Base-by-base conservation (phyloP, 1,284 basidiomycete species). In the Boletellus dicymbophilus region DNA sequence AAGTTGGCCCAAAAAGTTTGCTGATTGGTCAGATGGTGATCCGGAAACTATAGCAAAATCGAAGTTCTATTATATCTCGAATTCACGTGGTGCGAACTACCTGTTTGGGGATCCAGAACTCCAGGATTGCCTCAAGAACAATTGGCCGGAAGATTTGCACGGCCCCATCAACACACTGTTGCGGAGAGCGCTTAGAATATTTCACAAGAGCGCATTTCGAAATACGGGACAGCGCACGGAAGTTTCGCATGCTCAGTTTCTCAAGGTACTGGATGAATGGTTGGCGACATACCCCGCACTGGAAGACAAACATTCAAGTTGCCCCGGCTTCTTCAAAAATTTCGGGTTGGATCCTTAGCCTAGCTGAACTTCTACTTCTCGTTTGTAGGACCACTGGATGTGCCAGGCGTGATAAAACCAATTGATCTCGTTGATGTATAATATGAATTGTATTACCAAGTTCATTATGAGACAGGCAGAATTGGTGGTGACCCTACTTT, bases 81-180 rank as follows among this genome's bases (percentile, higher is more conserved):
- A 3, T 20, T 5, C 4, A 7, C 1, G n/a, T 0, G 40, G 38
- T 18, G 16, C 13, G 8, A 22, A 7, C 11, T 23, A 21, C 9
- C 21, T 42, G 13, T 20, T 23, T 7, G 1, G 2, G 13, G 43
- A 37, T 2, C 2, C 27, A 4, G 44, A 43, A 23, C 26, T 52
- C 12, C 1, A 4, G 11, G 6, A 39, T 4, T 53, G 45, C 15
- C 23, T 54, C 12, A 4, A 21, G 4, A 30, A 53, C 2, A 33
- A 54, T 9, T 54, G 52, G 52, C 45, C 52, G 20, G 3, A 37
- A 31, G 26, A 28, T 1, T 11, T 46, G 11, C 40, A 46, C 3
- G 6, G 3, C 15, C 36, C 37, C 2, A 40, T 47, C 22, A 7
- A 23, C 4, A 15, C 34, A 21, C n/a, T 40, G 31, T 16, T 34